These are phyloP conservation scores for Chrysanthemum lavandulifolium DNA, from an alignment of 129 eudicot species.

Conservation along the genomic window DNA sequence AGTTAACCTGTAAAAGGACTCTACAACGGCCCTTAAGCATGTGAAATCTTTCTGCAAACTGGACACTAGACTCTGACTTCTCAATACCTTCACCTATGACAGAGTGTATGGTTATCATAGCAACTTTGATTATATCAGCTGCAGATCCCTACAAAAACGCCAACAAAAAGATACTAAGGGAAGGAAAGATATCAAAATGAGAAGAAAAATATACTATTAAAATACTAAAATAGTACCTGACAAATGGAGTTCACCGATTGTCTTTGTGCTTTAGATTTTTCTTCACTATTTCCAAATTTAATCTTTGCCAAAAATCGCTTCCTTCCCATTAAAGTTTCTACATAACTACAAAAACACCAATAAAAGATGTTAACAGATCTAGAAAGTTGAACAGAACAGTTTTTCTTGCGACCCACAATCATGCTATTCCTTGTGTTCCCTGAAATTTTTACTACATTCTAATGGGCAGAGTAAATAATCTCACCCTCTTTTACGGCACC, in stretches of 20 bases:
- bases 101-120: conserved; percentile 77
- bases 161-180: background rate
- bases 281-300: conserved; percentile 73
- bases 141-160: conserved; percentile 79
- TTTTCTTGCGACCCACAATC: background rate
- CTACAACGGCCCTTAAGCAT: conserved; percentile 87
- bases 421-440: background rate
- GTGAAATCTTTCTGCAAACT: conserved; percentile 47
- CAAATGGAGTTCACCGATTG: conserved; percentile 98
- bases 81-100: conserved; percentile 53
- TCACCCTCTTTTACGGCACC: conserved; percentile 82
- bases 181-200: background rate
- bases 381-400: background rate
- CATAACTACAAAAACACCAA: conserved; percentile 53
- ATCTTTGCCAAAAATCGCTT: conserved; percentile 89
- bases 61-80: conserved; percentile 31
- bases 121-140: conserved; percentile 89
- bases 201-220: background rate
- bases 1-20: conserved; percentile 77
- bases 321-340: conserved; percentile 82
- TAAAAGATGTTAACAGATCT: conserved; percentile 8
- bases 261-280: conserved; percentile 95
- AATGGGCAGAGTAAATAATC: conserved; percentile 7
- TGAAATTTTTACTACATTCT: background rate
- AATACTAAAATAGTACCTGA: conserved; percentile 51